Evolutionary conservation across 192 early-diverging fungal species (phyloP), one percentile per base, ranked within the genome.

Genomic region (Spizellomyces sp.): DNA sequence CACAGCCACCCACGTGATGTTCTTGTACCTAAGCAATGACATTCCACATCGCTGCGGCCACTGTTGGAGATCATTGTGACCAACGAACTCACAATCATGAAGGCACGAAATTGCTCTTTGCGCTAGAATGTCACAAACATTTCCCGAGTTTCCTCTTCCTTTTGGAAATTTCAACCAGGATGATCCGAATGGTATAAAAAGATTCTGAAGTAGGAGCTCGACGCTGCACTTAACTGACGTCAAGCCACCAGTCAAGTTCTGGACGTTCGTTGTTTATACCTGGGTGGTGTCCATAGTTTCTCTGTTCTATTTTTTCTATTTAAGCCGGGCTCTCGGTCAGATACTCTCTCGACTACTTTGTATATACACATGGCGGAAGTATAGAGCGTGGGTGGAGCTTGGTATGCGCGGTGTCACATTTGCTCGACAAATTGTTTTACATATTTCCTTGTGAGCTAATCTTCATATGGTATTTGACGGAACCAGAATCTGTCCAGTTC

Each of bases 271-370:
- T 64, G 81, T 89, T 48, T 90, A 86, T 70, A 90, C 90, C 67
- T 74, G 86, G 21, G 83, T 89, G 2, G 85, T 91, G 22, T 84
- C 89, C 9, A 77, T 89, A 17, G 86, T 88, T 9, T 80, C 87
- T 27, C 76, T 91, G 36, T 90, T 93, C 77, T 90, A 90, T 55
- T 79, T 91, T 36, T 93, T 93, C 75, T 93, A 92, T 58, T 84
- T 84, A 48, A 89, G 88, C 66, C 84, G 90, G 17, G 76, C 85
- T 42, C 67, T 89, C 57, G 91, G 83, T 9, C 83, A 81, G 27
- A 36, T 89, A n/a, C 74, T 91, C 15, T 85, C 88, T 2, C 80
- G 83, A 42, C 36, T 93, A 5, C 75, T 89, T 15, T 80, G 85
- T 64, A 77, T 87, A 77, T 90, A 86, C 71, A 87, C 88, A 1